Base-by-base conservation (phyloP, 2,329 filamentous ascomycete species). In the Monilinia fructigena region DNA sequence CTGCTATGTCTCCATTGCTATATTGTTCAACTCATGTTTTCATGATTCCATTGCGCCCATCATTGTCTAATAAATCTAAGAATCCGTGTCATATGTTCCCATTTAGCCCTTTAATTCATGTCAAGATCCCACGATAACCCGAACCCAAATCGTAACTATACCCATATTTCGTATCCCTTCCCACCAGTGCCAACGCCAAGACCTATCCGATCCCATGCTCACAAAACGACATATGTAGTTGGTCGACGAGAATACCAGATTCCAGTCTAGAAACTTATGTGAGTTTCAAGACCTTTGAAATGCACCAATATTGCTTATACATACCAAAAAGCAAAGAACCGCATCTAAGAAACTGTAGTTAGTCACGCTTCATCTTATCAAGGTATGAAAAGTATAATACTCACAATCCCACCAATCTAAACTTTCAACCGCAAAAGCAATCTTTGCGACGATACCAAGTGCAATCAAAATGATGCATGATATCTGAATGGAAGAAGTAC, bases 161-260 rank as follows among this genome's bases (percentile, higher is more conserved):
- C 2, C 26, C n/a, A 14, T 23, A 23, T 28, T 18, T 18, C 38
- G n/a, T 55, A 8, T 42, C 7, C 14, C 50, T 35, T 23, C 14
- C 20, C 48, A 18, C 60, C 31, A 18, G 31, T 3, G 16, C 28
- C 8, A 56, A 31, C n/a, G 18, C 23, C 16, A 38, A 28, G 16
- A 35, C 42, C 28, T 14, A 4, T 31, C 16, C n/a, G 11, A 23
- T 31, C 16, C 20, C 35, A 38, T 35, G 40, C 26, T 63, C 31
- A 64, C n/a, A 64, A 56, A 48, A 64, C 42, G 18, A 64, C 28
- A 38, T 55, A 64, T 1, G 53, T 64, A 47, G 52, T 48, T 14
- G 62, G 62, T 40, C 62, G 52, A 18, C 52, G 53, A n/a, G 42
- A 28, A 55, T 50, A 64, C 62, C 62, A 64, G 14, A 64, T 47